A percentile compares a stretch with the other conserved stretches of the same genome.
These are phyloP conservation scores for Ophiostoma tasmaniense DNA, from an alignment of 2,329 filamentous ascomycete species.

Conservation along the genomic window DNA sequence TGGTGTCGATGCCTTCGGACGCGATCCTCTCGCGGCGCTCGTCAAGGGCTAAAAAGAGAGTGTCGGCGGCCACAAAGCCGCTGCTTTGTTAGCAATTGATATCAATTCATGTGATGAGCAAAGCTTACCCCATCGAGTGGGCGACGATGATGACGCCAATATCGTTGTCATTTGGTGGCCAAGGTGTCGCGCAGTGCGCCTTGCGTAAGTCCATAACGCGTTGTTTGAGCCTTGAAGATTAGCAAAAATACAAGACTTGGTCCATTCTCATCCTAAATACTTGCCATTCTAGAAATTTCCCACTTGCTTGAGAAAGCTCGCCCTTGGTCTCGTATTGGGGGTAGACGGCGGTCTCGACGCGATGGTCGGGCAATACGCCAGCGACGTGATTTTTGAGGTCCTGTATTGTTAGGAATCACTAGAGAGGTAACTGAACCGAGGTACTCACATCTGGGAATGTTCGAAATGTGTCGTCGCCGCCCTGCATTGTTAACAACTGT, in stretches of 20 bases:
- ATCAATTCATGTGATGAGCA: no score
- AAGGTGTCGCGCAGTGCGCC: slow-evolving; percentile 59
- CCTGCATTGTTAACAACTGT: slow-evolving; percentile 32
- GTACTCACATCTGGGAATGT: slow-evolving; percentile 47
- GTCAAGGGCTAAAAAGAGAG: slow-evolving; percentile 62
- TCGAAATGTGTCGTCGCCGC: slow-evolving; percentile 60
- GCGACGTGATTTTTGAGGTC: slow-evolving; percentile 31
- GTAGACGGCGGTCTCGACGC: slow-evolving; percentile 54
- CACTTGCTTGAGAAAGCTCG: slow-evolving; percentile 46
- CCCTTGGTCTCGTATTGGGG: slow-evolving; percentile 66
- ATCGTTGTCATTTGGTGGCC: slow-evolving; percentile 70
- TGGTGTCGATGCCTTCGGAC: slow-evolving; percentile 27
- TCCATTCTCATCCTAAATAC: background rate
- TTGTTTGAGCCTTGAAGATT: slow-evolving; percentile 52
- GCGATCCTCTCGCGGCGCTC: slow-evolving; percentile 34
- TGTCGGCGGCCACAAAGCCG: slow-evolving; percentile 77
- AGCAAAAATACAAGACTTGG: background rate
- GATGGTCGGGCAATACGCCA: slow-evolving; percentile 11
- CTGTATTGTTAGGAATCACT: slow-evolving; percentile 25
- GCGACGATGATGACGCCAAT: slow-evolving; percentile 73
- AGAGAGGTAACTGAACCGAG: slow-evolving; percentile 32
- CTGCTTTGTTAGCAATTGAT: background rate
- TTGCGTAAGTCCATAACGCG: slow-evolving; percentile 71
- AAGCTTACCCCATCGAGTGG: slow-evolving; percentile 60
- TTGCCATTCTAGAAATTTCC: slow-evolving; percentile 28